Evolutionary conservation across 2,329 filamentous ascomycete species (phyloP).

Genomic region (Triangularia verruculosa): DNA sequence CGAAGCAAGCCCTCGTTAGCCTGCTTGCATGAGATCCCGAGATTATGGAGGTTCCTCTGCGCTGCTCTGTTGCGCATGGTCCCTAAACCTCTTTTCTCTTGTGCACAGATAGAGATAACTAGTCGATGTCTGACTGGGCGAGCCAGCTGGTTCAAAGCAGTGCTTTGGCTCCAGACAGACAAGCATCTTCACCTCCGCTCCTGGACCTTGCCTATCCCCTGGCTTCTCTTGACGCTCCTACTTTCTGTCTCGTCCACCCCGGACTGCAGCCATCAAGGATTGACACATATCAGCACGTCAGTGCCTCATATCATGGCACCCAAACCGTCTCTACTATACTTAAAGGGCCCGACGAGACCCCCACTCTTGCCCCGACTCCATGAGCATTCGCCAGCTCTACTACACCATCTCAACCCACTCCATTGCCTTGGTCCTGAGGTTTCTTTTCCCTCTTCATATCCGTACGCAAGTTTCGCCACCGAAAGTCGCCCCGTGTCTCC

Average conservation of each 20-base stretch:
- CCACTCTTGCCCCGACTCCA: slow-evolving; percentile 12
- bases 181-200: slow-evolving; percentile 22
- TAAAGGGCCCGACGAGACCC: slow-evolving; percentile 28
- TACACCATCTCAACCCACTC: slow-evolving; percentile 10
- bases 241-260: slow-evolving; percentile 6
- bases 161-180: slow-evolving; percentile 19
- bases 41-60: slow-evolving; percentile 32
- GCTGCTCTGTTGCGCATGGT: slow-evolving; percentile 31
- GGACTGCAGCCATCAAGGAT: slow-evolving; percentile 22
- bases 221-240: slow-evolving; percentile 15
- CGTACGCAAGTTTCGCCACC: slow-evolving; percentile 12
- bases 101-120: slow-evolving; percentile 34
- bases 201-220: slow-evolving; percentile 20
- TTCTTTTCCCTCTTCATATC: slow-evolving; percentile 2
- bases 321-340: slow-evolving; percentile 25
- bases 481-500: not conserved
- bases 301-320: slow-evolving; percentile 23
- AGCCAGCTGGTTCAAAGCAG: slow-evolving; percentile 16
- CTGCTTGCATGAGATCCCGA: slow-evolving; percentile 38
- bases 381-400: slow-evolving; percentile 18
- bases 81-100: slow-evolving; percentile 25
- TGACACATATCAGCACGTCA: slow-evolving; percentile 28
- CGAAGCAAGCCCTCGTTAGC: slow-evolving; percentile 34
- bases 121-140: slow-evolving; percentile 39
- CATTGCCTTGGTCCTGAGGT: slow-evolving; percentile 1